A percentile compares a stretch with the other conserved stretches of the same genome.
Evolutionary conservation across 352 stramenopile species (phyloP).

Genomic region (Globisporangium paddicum): DNA sequence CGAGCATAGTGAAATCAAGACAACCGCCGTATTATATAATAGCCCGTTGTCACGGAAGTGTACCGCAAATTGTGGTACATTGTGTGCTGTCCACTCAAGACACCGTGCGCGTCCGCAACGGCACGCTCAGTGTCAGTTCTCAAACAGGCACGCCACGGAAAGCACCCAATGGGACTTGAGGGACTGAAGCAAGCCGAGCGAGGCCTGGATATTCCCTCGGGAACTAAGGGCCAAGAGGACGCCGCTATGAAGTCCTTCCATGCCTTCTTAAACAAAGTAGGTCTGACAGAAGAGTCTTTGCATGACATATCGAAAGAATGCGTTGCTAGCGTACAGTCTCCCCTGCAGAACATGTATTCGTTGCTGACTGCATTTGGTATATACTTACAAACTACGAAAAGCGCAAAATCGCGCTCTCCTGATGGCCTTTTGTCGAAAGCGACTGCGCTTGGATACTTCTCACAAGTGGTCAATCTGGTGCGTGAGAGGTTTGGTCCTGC

Average conservation of each 20-base stretch:
- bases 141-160: too few species aligned
- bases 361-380: not conserved
- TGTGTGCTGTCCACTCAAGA: too few species aligned
- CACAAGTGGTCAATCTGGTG: slow-evolving; percentile 8
- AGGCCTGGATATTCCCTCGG: not conserved
- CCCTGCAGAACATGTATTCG: not conserved
- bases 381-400: not conserved
- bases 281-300: not conserved
- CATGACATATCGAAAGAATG: not conserved
- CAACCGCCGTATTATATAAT: too few species aligned
- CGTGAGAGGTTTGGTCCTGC: slow-evolving; percentile 3
- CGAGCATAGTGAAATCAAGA: too few species aligned
- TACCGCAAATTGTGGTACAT: too few species aligned
- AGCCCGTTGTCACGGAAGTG: too few species aligned
- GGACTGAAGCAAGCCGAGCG: too few species aligned
- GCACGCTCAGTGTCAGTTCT: too few species aligned
- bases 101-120: too few species aligned
- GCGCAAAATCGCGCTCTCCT: not conserved
- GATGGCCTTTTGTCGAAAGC: not conserved
- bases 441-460: not conserved
- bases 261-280: not conserved
- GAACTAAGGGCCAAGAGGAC: not conserved
- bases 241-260: not conserved
- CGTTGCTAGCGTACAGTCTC: too few species aligned
- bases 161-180: too few species aligned